These are phyloP conservation scores for Acer yangbiense DNA, from an alignment of 345 rosid species.

Conservation along the genomic window DNA sequence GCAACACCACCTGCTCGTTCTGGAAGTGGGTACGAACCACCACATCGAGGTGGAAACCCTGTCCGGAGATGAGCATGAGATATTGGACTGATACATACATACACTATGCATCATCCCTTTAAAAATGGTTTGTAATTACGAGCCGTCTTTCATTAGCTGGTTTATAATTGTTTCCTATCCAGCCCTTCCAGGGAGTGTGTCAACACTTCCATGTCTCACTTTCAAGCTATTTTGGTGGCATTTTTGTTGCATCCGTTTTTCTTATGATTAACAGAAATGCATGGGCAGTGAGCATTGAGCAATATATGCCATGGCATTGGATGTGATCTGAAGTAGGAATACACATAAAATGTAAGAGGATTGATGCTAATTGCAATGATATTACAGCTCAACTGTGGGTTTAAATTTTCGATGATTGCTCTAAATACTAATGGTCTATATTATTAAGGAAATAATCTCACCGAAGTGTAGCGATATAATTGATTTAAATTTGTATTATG, in stretches of 20 bases:
- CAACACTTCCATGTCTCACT: not conserved
- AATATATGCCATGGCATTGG: not conserved
- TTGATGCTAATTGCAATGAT: not conserved
- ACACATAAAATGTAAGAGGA: not conserved
- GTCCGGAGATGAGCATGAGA: slow-evolving; percentile 48
- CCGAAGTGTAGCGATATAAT: too few species aligned
- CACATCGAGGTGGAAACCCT: slow-evolving; percentile 58
- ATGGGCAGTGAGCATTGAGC: not conserved
- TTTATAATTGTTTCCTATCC: slow-evolving; percentile 6
- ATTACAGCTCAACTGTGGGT: not conserved
- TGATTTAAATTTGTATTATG: too few species aligned
- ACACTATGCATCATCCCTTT: slow-evolving; percentile 3
- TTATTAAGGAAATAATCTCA: too few species aligned
- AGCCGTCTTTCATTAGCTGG: not conserved
- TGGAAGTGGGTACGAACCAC: slow-evolving; percentile 42
- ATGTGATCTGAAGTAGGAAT: not conserved
- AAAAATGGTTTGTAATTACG: not conserved
- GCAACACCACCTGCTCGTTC: slow-evolving; percentile 58
- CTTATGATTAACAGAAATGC: not conserved
- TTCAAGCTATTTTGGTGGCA: not conserved
- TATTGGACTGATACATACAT: not conserved
- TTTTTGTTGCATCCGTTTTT: not conserved
- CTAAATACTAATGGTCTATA: not conserved
- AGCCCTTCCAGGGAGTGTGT: not conserved
- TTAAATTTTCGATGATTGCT: not conserved